Evolutionary conservation across 2,329 filamentous ascomycete species (phyloP), one percentile per base, ranked within the genome.

Genomic region (Talaromyces sp.): DNA sequence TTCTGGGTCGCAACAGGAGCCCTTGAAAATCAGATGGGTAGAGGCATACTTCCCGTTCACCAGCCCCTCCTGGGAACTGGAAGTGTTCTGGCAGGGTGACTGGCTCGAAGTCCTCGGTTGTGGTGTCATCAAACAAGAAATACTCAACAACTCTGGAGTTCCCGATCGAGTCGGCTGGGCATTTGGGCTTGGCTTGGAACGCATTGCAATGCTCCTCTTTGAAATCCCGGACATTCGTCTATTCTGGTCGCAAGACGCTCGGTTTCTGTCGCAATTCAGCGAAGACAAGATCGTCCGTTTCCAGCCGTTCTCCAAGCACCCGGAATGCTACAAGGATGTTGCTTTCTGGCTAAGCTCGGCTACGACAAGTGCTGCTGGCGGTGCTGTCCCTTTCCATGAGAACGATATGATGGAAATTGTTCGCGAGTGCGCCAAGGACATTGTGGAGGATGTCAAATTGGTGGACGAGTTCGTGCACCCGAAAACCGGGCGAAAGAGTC

Each of bases 21-120:
- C 91, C 4, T 78, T 97, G 39, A 87, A 85, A 65, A 86, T 97
- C 67, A 85, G 94, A 64, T 99, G 94, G 94, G 87, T 97, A 7
- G 93, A 97, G 73, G 91, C 94, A 1, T 97, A 94, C 75, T 99
- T 99, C 76, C 94, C 94, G 39, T 97, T 97, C 72, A 99, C 94
- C 0, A 92, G 87, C 59, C 94, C 94, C 0, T 94, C 89, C 6
- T 99, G 91, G 89, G 94, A 99, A 72, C 82, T 99, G 22, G 94
- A 99, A 70, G 91, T 99, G 9, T 92, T 89, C 79, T 97, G 93
- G 83, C 87, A 88, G 64, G 92, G 89, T 31, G 89, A 95, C 70
- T 99, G 94, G 94, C 85, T 99, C 35, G 94, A 99, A 75, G 86
- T 97, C 4, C 82, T 99, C 1, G 94, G 94, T n/a, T 95, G 88